These are phyloP conservation scores for Phytophthora capsici DNA, from an alignment of 352 stramenopile species.

Conservation along the genomic window DNA sequence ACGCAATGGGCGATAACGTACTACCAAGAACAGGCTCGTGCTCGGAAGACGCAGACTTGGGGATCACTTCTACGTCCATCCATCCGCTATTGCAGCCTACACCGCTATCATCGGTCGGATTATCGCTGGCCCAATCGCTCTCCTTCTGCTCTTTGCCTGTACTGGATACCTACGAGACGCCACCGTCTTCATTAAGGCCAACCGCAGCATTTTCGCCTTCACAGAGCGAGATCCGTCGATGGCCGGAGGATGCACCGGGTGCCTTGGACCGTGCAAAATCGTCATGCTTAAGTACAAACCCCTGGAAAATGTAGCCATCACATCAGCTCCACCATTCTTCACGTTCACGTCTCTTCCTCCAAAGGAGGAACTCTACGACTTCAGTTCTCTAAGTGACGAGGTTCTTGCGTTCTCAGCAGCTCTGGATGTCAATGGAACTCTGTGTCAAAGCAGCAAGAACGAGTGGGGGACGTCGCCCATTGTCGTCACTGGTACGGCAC, in stretches of 20 bases:
- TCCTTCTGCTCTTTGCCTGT: constrained; percentile 12
- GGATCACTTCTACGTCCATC: constrained; percentile 3
- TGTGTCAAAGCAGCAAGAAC: constrained; percentile 31
- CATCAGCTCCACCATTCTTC: constrained; percentile 19
- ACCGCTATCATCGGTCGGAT: constrained; percentile 13
- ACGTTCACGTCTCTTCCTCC: constrained; percentile 14
- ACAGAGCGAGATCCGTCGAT: constrained; percentile 26
- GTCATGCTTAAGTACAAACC: constrained; percentile 30
- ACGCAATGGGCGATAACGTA: constrained; percentile 5
- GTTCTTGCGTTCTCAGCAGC: constrained; percentile 16
- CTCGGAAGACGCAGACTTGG: constrained; percentile 4
- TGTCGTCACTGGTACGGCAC: constrained; percentile 22
- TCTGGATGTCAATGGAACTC: constrained; percentile 18
- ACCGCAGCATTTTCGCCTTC: constrained; percentile 28
- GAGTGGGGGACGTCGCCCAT: constrained; percentile 24
- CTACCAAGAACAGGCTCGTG: constrained; percentile 12
- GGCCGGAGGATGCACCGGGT: constrained; percentile 22
- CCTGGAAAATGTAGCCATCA: constrained; percentile 15
- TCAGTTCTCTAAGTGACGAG: constrained; percentile 26
- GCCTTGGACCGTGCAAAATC: constrained; percentile 23
- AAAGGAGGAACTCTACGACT: constrained; percentile 19
- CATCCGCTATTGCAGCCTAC: constrained; percentile 12
- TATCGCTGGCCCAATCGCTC: constrained; percentile 7
- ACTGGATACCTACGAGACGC: constrained; percentile 22
- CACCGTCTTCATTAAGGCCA: constrained; percentile 25